Base-by-base conservation (phyloP, 345 rosid species). In the Alliaria petiolata region DNA sequence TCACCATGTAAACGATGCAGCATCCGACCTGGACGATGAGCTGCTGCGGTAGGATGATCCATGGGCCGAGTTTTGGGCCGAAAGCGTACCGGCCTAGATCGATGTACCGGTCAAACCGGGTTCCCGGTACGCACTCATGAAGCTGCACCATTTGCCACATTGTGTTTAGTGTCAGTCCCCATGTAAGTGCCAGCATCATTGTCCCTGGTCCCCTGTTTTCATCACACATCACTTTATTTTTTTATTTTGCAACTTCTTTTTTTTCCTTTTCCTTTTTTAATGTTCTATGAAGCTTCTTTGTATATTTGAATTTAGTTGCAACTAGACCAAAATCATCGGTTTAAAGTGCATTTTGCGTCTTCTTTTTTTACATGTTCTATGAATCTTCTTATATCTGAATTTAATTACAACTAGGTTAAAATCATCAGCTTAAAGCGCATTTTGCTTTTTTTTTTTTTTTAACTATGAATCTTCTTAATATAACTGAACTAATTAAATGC, bases 91-190 rank as follows among this genome's bases (percentile, higher is more conserved):
- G 79, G 6, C 97, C 99, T 0, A 95, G 85, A 82, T 95, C 97
- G 3, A 91, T n/a, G 61, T 91, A 95, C 26, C 97, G 87, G 71
- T 95, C 96, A 11, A 93, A 95, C 8, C 97, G 87, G 63, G 81
- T 89, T 47, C 99, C 96, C 0, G 91, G 97, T 34, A 91, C 91
- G 22, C 97, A 89, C 73, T 91, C 97, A 30, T 95, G 97, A 28
- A 95, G 91, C 68, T 91, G 88, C 53, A 89, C 86, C 95, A 95
- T 89, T 80, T 95, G 96, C 99, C 99, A 91, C 95, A 91, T 87
- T 7, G 93, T 91, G 85, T 89, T 87, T 68, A 95, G 68, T 22
- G 99, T 95, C 79, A 89, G 78, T 86, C 83, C 83, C 97, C 99
- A 95, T 5, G 97, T 89, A 59, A 90, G 12, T 36, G 55, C 81